These are phyloP conservation scores for Gossypium gossypioides DNA, from an alignment of 441 rosid species.

Conservation along the genomic window DNA sequence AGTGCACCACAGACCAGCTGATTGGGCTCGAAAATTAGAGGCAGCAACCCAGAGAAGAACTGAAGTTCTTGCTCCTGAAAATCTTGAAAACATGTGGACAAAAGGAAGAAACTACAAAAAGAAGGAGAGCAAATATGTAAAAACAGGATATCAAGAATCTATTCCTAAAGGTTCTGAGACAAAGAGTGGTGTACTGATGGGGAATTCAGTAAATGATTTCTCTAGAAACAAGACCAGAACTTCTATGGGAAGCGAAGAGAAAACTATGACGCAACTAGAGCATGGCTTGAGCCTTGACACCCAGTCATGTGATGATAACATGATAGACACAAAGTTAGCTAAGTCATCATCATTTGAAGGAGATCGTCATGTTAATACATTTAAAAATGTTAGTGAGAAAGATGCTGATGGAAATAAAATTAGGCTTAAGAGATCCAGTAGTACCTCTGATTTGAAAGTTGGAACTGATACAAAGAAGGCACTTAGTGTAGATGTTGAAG, in stretches of 20 bases:
- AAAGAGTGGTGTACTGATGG: constrained; percentile 13
- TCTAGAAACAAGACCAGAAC: constrained; percentile 18
- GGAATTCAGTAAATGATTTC: constrained; percentile 21
- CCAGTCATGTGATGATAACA: constrained; percentile 22
- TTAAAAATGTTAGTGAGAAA: constrained; percentile 17
- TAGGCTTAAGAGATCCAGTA: constrained; percentile 74
- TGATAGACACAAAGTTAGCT: constrained; percentile 11
- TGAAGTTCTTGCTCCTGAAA: constrained; percentile 90
- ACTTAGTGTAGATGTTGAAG: constrained; percentile 37
- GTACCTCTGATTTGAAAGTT: constrained; percentile 60
- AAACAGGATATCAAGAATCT: constrained; percentile 24
- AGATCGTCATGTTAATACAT: constrained; percentile 16
- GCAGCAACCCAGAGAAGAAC: constrained; percentile 86
- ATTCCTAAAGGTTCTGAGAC: constrained; percentile 21
- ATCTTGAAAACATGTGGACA: constrained; percentile 97
- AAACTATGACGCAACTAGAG: constrained; percentile 19
- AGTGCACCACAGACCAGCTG: constrained; percentile 38
- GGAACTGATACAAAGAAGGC: constrained; percentile 38
- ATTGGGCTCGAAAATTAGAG: constrained; percentile 77
- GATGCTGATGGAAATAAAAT: constrained; percentile 41
- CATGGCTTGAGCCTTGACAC: constrained; percentile 30
- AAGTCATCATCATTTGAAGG: constrained; percentile 29
- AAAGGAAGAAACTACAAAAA: constrained; percentile 84
- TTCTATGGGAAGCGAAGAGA: constrained; percentile 31
- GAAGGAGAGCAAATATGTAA: constrained; percentile 54